Conservation (phyloP, 2,329 filamentous ascomycete genomes). For the Neofusicoccum umdonicola region DNA sequence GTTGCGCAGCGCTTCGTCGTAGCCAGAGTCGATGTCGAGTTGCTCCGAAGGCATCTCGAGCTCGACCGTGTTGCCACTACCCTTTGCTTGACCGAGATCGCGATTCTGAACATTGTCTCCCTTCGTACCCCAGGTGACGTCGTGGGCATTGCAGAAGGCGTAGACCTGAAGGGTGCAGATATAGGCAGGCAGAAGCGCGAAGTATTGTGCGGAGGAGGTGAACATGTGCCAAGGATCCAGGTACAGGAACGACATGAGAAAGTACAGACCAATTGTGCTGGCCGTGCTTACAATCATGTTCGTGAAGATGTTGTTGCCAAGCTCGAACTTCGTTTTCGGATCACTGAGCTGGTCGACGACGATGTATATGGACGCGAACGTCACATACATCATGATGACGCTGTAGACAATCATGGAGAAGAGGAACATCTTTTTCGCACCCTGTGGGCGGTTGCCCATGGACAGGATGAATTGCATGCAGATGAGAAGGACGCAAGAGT, state of each 20-base stretch:
- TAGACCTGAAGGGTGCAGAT: conserved; percentile 98
- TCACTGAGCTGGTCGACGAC: conserved; percentile 74
- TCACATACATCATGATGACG: conserved; percentile 94
- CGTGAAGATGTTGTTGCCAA: conserved; percentile 89
- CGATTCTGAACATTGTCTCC: conserved; percentile 94
- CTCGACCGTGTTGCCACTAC: conserved; percentile 74
- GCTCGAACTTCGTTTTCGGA: conserved; percentile 48
- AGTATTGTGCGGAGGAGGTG: conserved; percentile 87
- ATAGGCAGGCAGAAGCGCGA: conserved; percentile 85
- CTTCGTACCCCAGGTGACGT: conserved; percentile 98
- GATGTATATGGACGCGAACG: conserved; percentile 85
- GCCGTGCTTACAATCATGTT: conserved; percentile 89
- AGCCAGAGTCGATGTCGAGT: conserved; percentile 95
- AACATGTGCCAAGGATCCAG: conserved; percentile 99
- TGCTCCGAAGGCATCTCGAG: conserved; percentile 98
- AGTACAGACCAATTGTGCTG: conserved; percentile 90
- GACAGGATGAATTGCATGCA: conserved; percentile 94
- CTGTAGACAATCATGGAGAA: conserved; percentile 84
- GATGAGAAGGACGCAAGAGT: conserved; percentile 82
- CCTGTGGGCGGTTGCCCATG: conserved; percentile 93
- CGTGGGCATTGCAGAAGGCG: conserved; percentile 98
- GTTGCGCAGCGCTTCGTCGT: conserved; percentile 95
- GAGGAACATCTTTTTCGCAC: conserved; percentile 86
- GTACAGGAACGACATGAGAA: conserved; percentile 94
- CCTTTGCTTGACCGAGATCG: conserved; percentile 83